Evolutionary conservation across 2,329 filamentous ascomycete genomes (phyloP).

Genomic region (Fusarium solani-melongenae): DNA sequence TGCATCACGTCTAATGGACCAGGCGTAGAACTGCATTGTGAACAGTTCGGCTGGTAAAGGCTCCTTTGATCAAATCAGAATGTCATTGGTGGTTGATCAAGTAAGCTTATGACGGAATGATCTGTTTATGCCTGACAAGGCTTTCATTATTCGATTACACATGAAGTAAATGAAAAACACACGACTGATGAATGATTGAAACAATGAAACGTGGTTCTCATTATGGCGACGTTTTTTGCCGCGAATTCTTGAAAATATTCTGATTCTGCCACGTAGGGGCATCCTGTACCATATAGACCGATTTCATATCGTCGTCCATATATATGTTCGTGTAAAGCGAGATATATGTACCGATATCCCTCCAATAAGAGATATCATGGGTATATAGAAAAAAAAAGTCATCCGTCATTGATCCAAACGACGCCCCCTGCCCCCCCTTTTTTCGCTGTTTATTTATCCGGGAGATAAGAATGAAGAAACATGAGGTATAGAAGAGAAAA

Average conservation of each 20-base stretch:
- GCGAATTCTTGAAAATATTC: not conserved
- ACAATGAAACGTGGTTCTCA: not conserved
- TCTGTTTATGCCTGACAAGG: not conserved
- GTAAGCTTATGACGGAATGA: not conserved
- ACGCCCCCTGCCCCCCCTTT: conserved; percentile 34
- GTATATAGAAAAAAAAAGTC: conserved; percentile 37
- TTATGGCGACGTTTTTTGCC: not conserved
- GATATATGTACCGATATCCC: conserved; percentile 38
- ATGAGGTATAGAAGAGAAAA: conserved; percentile 23
- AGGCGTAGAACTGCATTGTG: conserved; percentile 60
- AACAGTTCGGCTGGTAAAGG: conserved; percentile 58
- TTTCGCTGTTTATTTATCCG: conserved; percentile 31
- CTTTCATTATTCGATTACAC: not conserved
- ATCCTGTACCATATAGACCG: conserved; percentile 24
- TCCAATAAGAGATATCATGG: conserved; percentile 26
- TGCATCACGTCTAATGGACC: conserved; percentile 55
- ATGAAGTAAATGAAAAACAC: not conserved
- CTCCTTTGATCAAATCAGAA: not conserved
- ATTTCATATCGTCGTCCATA: conserved; percentile 12
- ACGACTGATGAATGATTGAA: conserved; percentile 14
- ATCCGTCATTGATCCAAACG: conserved; percentile 29
- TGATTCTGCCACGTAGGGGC: conserved; percentile 18
- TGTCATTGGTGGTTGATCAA: not conserved
- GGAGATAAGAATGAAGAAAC: conserved; percentile 9
- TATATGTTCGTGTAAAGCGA: conserved; percentile 17